A percentile compares a stretch with the other conserved stretches of the same genome.
Evolutionary conservation across 108 stramenopile species (phyloP).

Genomic region (Mayamaea pseudoterrestris): DNA sequence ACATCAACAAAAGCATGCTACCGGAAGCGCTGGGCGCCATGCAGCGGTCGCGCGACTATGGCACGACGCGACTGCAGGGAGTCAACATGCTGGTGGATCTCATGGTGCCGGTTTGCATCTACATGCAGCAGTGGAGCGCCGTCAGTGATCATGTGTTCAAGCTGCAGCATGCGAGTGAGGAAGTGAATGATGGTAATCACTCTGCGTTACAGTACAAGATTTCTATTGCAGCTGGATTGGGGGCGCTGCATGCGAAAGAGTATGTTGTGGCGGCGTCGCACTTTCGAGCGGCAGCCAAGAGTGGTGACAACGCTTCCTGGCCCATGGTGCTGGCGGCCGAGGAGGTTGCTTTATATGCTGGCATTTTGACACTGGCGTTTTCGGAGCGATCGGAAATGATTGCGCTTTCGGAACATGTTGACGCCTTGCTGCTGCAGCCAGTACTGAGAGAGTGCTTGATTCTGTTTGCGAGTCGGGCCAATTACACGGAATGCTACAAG

Average conservation of each 20-base stretch:
- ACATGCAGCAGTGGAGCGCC: conserved; percentile 22
- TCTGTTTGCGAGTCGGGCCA: conserved; percentile 15
- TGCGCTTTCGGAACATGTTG: conserved; percentile 37
- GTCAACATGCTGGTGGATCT: conserved; percentile 42
- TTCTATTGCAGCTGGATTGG: neutral
- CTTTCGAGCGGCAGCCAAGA: neutral
- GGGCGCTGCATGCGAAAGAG: conserved; percentile 1
- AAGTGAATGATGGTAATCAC: neutral
- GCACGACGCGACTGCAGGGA: conserved; percentile 36
- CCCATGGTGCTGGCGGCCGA: conserved; percentile 31
- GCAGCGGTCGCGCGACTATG: conserved; percentile 49
- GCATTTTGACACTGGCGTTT: conserved; percentile 39
- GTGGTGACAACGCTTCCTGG: neutral
- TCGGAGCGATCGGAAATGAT: conserved; percentile 27
- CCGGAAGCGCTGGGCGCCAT: conserved; percentile 27
- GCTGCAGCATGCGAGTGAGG: conserved; percentile 10
- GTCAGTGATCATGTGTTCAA: conserved; percentile 14
- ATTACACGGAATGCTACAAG: conserved; percentile 23
- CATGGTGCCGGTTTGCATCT: conserved; percentile 35
- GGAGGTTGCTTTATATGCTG: conserved; percentile 64
- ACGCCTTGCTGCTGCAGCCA: conserved; percentile 32
- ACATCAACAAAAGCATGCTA: conserved; percentile 32
- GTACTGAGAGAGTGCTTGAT: conserved; percentile 19
- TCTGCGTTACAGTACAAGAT: neutral
- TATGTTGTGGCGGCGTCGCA: neutral